Evolutionary conservation across 345 rosid species (phyloP).

Genomic region (Eucalyptus pumila): DNA sequence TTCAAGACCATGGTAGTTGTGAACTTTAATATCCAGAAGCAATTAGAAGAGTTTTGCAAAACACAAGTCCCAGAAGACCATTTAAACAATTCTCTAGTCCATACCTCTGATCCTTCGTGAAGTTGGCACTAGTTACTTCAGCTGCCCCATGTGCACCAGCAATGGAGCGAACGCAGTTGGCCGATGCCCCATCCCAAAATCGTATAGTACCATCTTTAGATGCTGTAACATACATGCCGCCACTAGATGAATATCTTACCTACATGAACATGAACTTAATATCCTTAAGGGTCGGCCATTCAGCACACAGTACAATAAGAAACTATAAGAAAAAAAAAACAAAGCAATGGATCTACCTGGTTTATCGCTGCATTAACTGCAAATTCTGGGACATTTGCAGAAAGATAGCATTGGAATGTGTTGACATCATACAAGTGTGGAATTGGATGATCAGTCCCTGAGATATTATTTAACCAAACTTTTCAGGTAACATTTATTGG

Average conservation of each 20-base stretch:
- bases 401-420: neutral
- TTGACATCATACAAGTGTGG: constrained; percentile 69
- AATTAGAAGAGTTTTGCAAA: neutral
- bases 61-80: neutral
- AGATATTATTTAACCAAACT: neutral
- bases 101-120: constrained; percentile 79
- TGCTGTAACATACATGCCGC: constrained; percentile 71
- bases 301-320: neutral
- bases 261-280: constrained; percentile 4
- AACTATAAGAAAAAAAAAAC: neutral
- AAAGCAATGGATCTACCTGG: constrained; percentile 34
- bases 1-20: neutral
- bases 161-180: constrained; percentile 55
- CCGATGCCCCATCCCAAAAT: constrained; percentile 67
- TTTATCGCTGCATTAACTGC: constrained; percentile 67
- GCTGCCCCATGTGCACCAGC: constrained; percentile 59
- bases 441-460: constrained; percentile 82
- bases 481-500: neutral
- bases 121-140: constrained; percentile 63
- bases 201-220: constrained; percentile 76
- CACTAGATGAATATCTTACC: constrained; percentile 84
- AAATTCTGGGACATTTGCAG: constrained; percentile 44
- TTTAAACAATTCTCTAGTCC: neutral
- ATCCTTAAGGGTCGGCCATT: neutral
- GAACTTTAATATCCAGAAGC: neutral